phyloP scores from a whole-genome alignment of 83 land plant species.

The Picea mariana region DNA sequence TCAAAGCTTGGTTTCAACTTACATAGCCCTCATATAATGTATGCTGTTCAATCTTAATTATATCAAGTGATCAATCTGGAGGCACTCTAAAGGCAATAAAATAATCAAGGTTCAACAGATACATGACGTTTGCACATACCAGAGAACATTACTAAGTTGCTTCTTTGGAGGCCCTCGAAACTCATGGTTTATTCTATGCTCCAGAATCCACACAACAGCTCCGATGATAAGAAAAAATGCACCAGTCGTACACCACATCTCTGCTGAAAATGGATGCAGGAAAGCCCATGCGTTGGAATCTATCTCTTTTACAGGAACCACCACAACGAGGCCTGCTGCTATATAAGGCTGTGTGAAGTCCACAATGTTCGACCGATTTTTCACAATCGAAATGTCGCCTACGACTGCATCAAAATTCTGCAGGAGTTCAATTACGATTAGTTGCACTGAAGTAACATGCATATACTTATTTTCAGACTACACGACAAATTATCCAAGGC shows the following conservation, averaged over 20 bases:
- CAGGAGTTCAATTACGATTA: not conserved
- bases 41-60: not conserved
- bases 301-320: slow-evolving; percentile 48
- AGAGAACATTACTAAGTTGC: too few relatives aligned
- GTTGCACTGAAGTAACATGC: too few relatives aligned
- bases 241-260: not conserved
- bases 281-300: slow-evolving; percentile 72
- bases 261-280: slow-evolving; percentile 66
- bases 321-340: slow-evolving; percentile 72
- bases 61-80: not conserved
- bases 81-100: slow-evolving; percentile 46
- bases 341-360: slow-evolving; percentile 91
- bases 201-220: slow-evolving; percentile 73
- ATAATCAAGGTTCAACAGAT: slow-evolving; percentile 66
- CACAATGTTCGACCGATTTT: slow-evolving; percentile 58
- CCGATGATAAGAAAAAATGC: slow-evolving; percentile 30
- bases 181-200: slow-evolving; percentile 69
- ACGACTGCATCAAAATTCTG: slow-evolving; percentile 78
- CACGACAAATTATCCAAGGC: too few relatives aligned
- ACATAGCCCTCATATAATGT: too few relatives aligned
- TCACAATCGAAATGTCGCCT: slow-evolving; percentile 74
- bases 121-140: too few relatives aligned
- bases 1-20: too few relatives aligned
- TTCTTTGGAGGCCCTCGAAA: slow-evolving; percentile 33
- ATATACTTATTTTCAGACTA: too few relatives aligned